Base-by-base conservation (phyloP, 257 asterid genomes). In the Solanum tarapatanum region DNA sequence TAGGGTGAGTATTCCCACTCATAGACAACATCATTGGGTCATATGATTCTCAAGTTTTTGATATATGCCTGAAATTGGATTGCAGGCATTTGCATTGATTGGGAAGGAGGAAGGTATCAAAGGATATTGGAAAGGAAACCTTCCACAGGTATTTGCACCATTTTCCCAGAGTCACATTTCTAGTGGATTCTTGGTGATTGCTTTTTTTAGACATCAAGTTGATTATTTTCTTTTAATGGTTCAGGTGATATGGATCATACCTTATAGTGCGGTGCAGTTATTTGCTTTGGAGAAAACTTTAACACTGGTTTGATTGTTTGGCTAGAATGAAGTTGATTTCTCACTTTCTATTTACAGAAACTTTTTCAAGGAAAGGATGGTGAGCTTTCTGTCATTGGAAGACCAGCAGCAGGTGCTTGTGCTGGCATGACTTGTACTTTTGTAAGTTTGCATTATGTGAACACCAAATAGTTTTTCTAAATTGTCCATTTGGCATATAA, bases 381-480 rank as follows among this genome's bases (percentile, higher is more conserved):
- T 48, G 92, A 93, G 85, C 98, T 96, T 83, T 92, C 98, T 66
- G 96, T 96, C 83, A 84, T 96, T 85, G 98, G 99, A 93, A 94
- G 99, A 92, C 88, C 96, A 89, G 98, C 98, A 69, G 99, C 99
- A 89, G 99, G 99, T 90, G 99, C 99, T 92, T 97, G 99, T 93
- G 99, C 99, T 91, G 99, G 99, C 94, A 95, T 96, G 99, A 97
- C 99, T 84, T 97, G 98, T 75, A 97, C 99, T 90, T 97, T 97
- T 35, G 99, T 97, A 95, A 97, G 99, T 95, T 89, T 26, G 33
- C 39, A 43, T 26, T 43, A 24, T 26, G 10, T 43, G 37, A 79
- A 43, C 66, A 14, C 66, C 84, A 43, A 16, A 79, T 43, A 79
- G 16, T 45, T 79, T 24, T 79, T 13, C 84, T n/a, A 79, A 36